A percentile compares a stretch with the other conserved stretches of the same genome.
Evolutionary conservation across 441 rosid genomes (phyloP).

Genomic region (Syzygium malaccense): DNA sequence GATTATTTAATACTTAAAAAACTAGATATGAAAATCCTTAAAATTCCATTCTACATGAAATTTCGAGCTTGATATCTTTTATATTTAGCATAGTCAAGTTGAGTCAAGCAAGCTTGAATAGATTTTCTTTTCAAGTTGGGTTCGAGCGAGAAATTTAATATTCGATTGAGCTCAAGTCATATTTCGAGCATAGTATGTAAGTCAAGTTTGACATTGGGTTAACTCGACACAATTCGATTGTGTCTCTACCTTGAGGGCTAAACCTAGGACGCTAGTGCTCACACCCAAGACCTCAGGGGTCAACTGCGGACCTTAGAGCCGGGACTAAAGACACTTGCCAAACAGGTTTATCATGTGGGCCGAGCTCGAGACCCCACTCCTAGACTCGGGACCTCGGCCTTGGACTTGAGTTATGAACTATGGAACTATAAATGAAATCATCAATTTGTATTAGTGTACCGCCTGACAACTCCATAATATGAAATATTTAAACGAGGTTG

Average conservation of each 20-base stretch:
- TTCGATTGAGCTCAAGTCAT: rapidly evolving
- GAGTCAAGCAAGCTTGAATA: neutral
- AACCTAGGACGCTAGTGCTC: neutral
- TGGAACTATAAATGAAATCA: neutral
- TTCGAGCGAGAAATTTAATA: neutral
- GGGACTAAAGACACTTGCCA: rapidly evolving
- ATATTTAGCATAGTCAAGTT: neutral
- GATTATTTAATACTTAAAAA: neutral
- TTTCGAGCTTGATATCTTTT: too few species aligned
- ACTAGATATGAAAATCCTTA: too few species aligned
- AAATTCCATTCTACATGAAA: too few species aligned
- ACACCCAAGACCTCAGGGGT: neutral
- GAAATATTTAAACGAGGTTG: neutral
- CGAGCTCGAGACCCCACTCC: neutral
- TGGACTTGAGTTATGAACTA: neutral
- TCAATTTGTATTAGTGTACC: neutral
- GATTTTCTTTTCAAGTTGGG: neutral
- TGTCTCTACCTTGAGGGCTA: neutral
- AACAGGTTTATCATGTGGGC: neutral
- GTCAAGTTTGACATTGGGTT: neutral
- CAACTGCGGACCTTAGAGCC: neutral
- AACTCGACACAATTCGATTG: neutral
- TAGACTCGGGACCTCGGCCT: rapidly evolving
- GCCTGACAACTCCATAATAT: neutral
- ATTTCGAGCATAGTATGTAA: neutral